Evolutionary conservation across 176 grass and related monocot genomes (phyloP).

Genomic region (Aechmea fasciata): DNA sequence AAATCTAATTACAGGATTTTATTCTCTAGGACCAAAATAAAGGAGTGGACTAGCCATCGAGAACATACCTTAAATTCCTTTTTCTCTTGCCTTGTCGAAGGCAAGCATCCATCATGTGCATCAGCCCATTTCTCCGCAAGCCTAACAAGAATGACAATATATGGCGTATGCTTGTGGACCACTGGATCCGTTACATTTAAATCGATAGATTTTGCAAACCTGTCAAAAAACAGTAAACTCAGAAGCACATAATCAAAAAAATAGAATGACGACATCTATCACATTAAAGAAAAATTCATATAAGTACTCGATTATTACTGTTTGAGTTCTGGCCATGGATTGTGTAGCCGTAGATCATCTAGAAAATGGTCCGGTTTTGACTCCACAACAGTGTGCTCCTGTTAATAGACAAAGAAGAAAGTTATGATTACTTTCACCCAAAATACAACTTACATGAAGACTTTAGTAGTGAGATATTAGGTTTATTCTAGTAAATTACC

Average conservation of each 20-base stretch:
- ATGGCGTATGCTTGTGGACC: slow-evolving; percentile 95
- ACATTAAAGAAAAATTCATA: neutral
- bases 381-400: slow-evolving; percentile 80
- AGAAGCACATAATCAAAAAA: slow-evolving; percentile 2
- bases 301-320: slow-evolving; percentile 36
- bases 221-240: slow-evolving; percentile 25
- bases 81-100: slow-evolving; percentile 92
- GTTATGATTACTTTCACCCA: slow-evolving; percentile 11
- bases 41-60: slow-evolving; percentile 9
- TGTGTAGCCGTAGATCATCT: slow-evolving; percentile 89
- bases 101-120: slow-evolving; percentile 58
- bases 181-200: slow-evolving; percentile 68
- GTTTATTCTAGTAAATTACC: slow-evolving; percentile 36
- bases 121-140: slow-evolving; percentile 84
- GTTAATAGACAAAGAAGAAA: slow-evolving; percentile 9
- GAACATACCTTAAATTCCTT: slow-evolving; percentile 78
- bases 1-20: neutral
- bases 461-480: neutral
- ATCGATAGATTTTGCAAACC: slow-evolving; percentile 72
- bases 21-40: slow-evolving; percentile 7
- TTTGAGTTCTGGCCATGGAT: slow-evolving; percentile 86
- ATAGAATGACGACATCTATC: neutral
- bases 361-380: slow-evolving; percentile 97
- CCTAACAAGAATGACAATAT: slow-evolving; percentile 70
- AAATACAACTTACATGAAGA: neutral